Evolutionary conservation across 306 rosid genomes (phyloP), one percentile per base, ranked within the genome.

Genomic region (Casuarina equisetifolia): DNA sequence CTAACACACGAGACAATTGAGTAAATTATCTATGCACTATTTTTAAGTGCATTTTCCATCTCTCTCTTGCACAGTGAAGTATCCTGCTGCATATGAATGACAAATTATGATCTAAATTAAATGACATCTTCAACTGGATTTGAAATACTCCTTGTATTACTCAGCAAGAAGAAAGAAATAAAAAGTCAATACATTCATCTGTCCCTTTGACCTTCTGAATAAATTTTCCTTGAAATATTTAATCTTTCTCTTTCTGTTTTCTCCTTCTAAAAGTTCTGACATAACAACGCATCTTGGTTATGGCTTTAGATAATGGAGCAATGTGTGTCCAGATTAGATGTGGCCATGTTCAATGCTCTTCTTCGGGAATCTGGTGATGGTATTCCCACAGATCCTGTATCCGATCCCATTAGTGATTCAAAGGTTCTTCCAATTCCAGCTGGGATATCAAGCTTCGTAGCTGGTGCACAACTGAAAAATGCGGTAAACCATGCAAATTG

Each of bases 321-420:
- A 82, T 95, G 92, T 17, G 92, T 92, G 80, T 88, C 88, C 19
- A 91, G 99, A 87, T 81, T 95, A 86, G 98, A 95, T 88, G 91
- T 93, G 81, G 99, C 99, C 15, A 92, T 95, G 96, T 91, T 95
- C 86, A 95, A 95, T 85, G 99, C 99, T 72, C 88, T 95, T 87
- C 99, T 95, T 79, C 98, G 98, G 59, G 94, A 92, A 82, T 91
- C 98, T 61, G 89, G 84, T 35, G 97, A 95, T 55, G 97, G 88
- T 76, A 92, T 90, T 53, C 99, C 99, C 53, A 87, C 97, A 7
- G 97, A 95, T 86, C 99, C 99, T 75, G 91, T 92, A 75, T 95
- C 98, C 3, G 99, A 95, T 53, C 99, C 99, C 79, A 90, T 95
- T 50, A 84, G 96, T 64, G 97, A 95, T 82, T 83, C 92, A 25